phyloP scores from a whole-genome alignment of 1,139 yeast genomes.

The Casaregolazyma lundiana region DNA sequence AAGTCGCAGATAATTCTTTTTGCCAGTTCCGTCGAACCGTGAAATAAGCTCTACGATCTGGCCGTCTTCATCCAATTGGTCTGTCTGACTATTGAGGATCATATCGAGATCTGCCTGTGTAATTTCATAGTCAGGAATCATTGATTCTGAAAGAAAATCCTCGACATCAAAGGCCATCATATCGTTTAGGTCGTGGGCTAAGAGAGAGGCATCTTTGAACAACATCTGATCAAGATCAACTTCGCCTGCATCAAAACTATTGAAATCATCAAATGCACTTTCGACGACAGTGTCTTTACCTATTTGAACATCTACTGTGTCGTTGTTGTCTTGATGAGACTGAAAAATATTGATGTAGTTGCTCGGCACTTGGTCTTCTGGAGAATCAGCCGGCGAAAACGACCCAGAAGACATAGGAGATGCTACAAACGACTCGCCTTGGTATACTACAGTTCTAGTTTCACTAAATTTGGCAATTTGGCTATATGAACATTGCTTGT shows the following conservation, averaged over 20 bases:
- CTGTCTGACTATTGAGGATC: not conserved
- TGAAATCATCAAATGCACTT: not conserved
- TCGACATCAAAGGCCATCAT: not conserved
- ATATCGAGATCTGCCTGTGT: not conserved
- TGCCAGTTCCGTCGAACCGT: not conserved
- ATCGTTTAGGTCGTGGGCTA: not conserved
- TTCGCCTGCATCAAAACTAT: not conserved
- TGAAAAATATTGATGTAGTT: not conserved
- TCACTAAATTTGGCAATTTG: not conserved
- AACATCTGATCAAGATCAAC: not conserved
- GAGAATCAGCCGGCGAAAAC: not conserved
- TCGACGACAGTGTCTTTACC: not conserved
- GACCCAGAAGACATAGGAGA: not conserved
- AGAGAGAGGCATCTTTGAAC: not conserved
- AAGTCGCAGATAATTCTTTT: not conserved
- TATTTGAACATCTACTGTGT: not conserved
- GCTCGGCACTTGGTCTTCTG: not conserved
- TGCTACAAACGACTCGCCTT: not conserved
- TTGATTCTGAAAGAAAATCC: not conserved
- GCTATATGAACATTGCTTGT: not conserved
- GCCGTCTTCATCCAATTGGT: not conserved
- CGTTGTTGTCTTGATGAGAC: not conserved
- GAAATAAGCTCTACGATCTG: not conserved
- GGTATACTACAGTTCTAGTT: not conserved
- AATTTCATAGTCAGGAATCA: not conserved